A percentile compares a stretch with the other conserved stretches of the same genome.
phyloP scores from a whole-genome alignment of 192 early-diverging fungal species.

The Entrophospora sp. region DNA sequence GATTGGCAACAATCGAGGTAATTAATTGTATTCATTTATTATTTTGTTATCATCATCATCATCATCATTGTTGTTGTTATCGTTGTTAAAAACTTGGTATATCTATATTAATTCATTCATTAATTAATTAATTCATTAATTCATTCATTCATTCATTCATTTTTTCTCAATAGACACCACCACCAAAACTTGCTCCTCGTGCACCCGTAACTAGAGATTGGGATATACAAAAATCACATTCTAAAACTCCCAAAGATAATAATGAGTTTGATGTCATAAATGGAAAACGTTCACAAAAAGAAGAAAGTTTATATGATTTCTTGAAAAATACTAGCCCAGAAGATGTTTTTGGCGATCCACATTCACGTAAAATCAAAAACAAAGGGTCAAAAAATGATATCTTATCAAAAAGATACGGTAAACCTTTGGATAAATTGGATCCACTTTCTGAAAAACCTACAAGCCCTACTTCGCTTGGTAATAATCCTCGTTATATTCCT shows the following conservation, averaged over 20 bases:
- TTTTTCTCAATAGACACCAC: background rate
- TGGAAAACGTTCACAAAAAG: background rate
- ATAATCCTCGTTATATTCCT: background rate
- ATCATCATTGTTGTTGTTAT: background rate
- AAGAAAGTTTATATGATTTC: constrained; percentile 19
- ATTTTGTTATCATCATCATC: too few relatives aligned
- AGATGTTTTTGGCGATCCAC: background rate
- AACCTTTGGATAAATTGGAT: background rate
- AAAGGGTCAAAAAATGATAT: background rate
- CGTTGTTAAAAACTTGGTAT: too few relatives aligned
- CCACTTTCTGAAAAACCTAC: background rate
- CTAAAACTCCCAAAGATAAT: background rate
- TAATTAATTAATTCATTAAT: background rate
- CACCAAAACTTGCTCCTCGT: constrained; percentile 18
- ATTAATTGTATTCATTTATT: background rate
- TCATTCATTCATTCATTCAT: background rate
- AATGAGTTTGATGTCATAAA: background rate
- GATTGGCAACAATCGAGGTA: constrained; percentile 49
- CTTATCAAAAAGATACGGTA: background rate
- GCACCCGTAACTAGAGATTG: background rate
- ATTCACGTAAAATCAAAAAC: constrained; percentile 7
- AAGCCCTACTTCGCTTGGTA: background rate
- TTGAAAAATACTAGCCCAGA: constrained; percentile 18
- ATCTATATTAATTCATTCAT: background rate
- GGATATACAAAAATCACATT: background rate